Base-by-base conservation (phyloP, 2,329 filamentous ascomycete species). In the Cyanodermella asteris region DNA sequence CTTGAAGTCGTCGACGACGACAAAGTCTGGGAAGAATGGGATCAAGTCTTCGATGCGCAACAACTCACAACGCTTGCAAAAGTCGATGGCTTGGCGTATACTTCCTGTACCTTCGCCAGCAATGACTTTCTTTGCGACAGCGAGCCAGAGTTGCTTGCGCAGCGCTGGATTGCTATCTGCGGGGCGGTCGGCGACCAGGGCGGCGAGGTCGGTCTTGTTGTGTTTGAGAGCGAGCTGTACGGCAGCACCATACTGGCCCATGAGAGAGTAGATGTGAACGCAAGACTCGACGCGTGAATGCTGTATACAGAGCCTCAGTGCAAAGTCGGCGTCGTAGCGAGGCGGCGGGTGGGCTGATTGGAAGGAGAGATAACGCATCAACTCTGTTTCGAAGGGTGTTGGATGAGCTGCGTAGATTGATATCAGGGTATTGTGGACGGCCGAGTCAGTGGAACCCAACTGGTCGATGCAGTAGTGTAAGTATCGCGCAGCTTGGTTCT, bases 1-100 rank as follows among this genome's bases (percentile, higher is more conserved):
- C 44, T 94, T 93, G 61, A 97, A 97, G 47, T 94, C 87, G 44
- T 97, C 87, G 33, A 97, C 94, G 25, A 94, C 76, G 13, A 94
- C 81, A 43, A 97, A 97, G 45, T 97, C 87, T 0, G 87, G 87
- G 51, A 97, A 97, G 56, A 97, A 93, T 0, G 87, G 87, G 20
- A 97, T 94, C 16, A 97, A 53, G 41, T 97, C 87, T 51, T 97
- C 87, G 34, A 97, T 97, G 34, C 75, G 73, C 24, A 97, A 64
- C 8, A 94, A 60, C 31, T 93, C 81, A 45, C 84, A 93, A 7
- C 80, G 72, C 37, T 80, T 78, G 8, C 94, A 61, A 42, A 97
- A 93, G 32, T 90, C 78, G 36, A 97, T 91, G 3, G 87, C 87
- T 16, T 73, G 64, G 50, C 80, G 93, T 59, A 94, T 93, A 25